Evolutionary conservation across 2,329 filamentous ascomycete species (phyloP).

Genomic region (Aureobasidium sp.): DNA sequence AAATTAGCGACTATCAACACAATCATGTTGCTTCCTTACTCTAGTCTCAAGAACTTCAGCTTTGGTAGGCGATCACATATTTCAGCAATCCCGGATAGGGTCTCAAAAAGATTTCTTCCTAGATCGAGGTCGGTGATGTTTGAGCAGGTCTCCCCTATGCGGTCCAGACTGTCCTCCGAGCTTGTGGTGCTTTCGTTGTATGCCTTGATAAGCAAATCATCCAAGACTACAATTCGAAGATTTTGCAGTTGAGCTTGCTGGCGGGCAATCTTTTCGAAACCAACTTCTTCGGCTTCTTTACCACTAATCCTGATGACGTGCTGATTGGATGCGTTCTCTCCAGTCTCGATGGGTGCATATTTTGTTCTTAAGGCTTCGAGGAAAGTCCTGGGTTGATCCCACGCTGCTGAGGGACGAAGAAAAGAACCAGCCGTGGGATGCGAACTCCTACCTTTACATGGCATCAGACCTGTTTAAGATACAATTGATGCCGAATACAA

Average conservation of each 20-base stretch:
- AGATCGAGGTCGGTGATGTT: conserved; percentile 70
- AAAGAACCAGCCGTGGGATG: conserved; percentile 75
- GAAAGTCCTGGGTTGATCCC: conserved; percentile 65
- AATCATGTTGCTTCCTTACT: conserved; percentile 46
- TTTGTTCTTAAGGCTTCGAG: conserved; percentile 73
- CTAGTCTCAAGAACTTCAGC: conserved; percentile 60
- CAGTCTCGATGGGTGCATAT: conserved; percentile 57
- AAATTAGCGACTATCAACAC: neutral
- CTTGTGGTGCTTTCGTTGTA: conserved; percentile 17
- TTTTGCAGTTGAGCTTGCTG: conserved; percentile 73
- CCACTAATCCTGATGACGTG: conserved; percentile 61
- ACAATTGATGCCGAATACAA: neutral
- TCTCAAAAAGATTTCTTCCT: conserved; percentile 72
- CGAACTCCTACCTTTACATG: conserved; percentile 49
- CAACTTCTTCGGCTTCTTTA: conserved; percentile 87
- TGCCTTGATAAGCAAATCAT: conserved; percentile 49
- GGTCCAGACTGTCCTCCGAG: neutral
- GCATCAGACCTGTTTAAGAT: conserved; percentile 1
- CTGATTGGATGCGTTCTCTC: conserved; percentile 21
- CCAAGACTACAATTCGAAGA: conserved; percentile 73
- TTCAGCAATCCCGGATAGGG: conserved; percentile 56
- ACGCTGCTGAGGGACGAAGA: conserved; percentile 65
- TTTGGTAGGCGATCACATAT: conserved; percentile 65
- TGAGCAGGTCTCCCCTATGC: conserved; percentile 40
- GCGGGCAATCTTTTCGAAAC: conserved; percentile 84